Evolutionary conservation across 768 basidiomycete species (phyloP).

Genomic region (Omphalotus guepiniiformis): DNA sequence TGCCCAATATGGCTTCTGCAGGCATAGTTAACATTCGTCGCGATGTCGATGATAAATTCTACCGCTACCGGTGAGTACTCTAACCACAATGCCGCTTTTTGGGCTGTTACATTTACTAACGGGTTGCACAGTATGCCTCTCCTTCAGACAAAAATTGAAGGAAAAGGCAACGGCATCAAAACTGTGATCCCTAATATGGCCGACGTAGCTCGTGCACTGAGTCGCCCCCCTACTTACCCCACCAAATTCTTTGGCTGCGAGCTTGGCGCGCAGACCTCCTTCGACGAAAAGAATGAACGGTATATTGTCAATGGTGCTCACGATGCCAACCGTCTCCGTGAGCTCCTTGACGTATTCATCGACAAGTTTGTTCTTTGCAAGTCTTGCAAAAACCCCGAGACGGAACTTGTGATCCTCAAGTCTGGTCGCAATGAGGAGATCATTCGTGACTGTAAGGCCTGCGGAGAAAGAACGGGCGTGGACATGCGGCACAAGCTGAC

Average conservation of each 20-base stretch:
- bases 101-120: slow-evolving; percentile 10
- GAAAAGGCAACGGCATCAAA: slow-evolving; percentile 99
- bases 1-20: slow-evolving; percentile 77
- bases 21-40: slow-evolving; percentile 90
- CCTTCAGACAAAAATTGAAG: slow-evolving; percentile 94
- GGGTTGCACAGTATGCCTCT: slow-evolving; percentile 78
- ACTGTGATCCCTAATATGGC: slow-evolving; percentile 99
- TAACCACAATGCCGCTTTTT: neutral
- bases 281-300: slow-evolving; percentile 94
- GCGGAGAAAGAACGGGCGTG: slow-evolving; percentile 85
- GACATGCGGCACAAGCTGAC: slow-evolving; percentile 98
- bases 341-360: slow-evolving; percentile 95
- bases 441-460: slow-evolving; percentile 96
- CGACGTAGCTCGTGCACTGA: slow-evolving; percentile 93
- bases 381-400: slow-evolving; percentile 99
- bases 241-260: slow-evolving; percentile 99
- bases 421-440: slow-evolving; percentile 77
- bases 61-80: slow-evolving; percentile 75
- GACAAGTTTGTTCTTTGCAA: slow-evolving; percentile 98
- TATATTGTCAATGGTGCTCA: slow-evolving; percentile 99
- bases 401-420: slow-evolving; percentile 89
- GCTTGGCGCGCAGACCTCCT: slow-evolving; percentile 94
- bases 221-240: slow-evolving; percentile 91
- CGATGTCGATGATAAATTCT: slow-evolving; percentile 96
- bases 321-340: slow-evolving; percentile 84